Evolutionary conservation across 768 basidiomycete genomes (phyloP).

Genomic region (Thelephora aurantiotincta): DNA sequence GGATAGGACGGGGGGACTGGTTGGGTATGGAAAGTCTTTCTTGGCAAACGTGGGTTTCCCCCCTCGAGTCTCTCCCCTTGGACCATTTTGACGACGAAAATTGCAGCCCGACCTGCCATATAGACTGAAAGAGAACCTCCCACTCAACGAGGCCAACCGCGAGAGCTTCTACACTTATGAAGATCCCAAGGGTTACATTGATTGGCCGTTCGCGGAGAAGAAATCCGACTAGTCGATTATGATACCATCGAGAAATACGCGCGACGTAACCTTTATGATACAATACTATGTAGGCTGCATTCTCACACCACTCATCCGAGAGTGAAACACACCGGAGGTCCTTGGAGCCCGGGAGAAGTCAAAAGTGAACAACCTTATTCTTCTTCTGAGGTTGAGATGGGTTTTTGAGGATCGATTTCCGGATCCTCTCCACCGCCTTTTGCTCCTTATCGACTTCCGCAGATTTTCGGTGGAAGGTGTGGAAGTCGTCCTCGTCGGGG

Average conservation of each 20-base stretch:
- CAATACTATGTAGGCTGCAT: too few relatives aligned
- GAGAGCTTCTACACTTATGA: slow-evolving; percentile 5
- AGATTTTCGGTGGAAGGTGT: slow-evolving; percentile 54
- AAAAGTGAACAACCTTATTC: slow-evolving; percentile 39
- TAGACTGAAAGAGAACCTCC: slow-evolving; percentile 7
- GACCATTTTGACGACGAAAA: background rate
- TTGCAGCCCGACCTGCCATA: slow-evolving; percentile 6
- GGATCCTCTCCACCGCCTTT: slow-evolving; percentile 29
- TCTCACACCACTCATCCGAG: too few relatives aligned
- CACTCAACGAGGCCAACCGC: background rate
- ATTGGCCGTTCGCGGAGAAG: slow-evolving; percentile 6
- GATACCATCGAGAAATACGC: too few relatives aligned
- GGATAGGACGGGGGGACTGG: background rate
- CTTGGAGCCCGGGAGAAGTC: too few relatives aligned
- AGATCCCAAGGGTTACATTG: slow-evolving; percentile 8
- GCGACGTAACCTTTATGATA: too few relatives aligned
- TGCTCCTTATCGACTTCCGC: slow-evolving; percentile 48
- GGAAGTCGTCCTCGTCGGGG: slow-evolving; percentile 94
- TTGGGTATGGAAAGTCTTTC: background rate
- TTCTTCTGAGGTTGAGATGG: slow-evolving; percentile 7
- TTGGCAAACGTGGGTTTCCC: background rate
- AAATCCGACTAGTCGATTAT: too few relatives aligned
- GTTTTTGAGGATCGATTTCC: slow-evolving; percentile 20
- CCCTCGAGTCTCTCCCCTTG: background rate
- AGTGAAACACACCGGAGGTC: too few relatives aligned